A percentile compares a stretch with the other conserved stretches of the same genome.
phyloP scores from a whole-genome alignment of 257 asterid species.

The Nicotiana knightiana region DNA sequence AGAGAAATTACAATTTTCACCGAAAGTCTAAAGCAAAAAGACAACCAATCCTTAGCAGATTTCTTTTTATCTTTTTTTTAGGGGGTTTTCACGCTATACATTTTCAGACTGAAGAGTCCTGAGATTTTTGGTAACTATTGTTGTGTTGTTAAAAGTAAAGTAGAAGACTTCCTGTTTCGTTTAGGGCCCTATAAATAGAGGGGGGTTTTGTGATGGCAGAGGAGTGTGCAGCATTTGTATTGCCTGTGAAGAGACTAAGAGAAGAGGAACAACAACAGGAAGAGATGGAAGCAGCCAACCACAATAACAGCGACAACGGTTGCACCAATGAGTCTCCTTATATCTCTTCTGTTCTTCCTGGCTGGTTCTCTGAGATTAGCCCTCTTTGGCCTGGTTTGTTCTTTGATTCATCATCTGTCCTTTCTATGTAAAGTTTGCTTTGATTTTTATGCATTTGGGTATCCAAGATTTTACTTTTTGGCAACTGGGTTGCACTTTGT shows the following conservation, averaged over 20 bases:
- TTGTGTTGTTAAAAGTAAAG: background rate
- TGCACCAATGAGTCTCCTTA: slow-evolving; percentile 23
- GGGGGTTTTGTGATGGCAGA: background rate
- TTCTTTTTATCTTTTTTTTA: no score
- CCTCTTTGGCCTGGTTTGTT: slow-evolving; percentile 94
- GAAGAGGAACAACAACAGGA: slow-evolving; percentile 9
- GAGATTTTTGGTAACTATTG: background rate
- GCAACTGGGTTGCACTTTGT: background rate
- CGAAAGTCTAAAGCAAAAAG: background rate
- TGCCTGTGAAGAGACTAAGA: slow-evolving; percentile 14
- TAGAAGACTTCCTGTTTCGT: background rate
- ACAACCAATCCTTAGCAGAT: background rate
- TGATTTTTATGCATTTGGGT: background rate
- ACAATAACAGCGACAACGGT: slow-evolving; percentile 16
- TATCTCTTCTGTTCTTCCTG: slow-evolving; percentile 70
- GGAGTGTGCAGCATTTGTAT: slow-evolving; percentile 7
- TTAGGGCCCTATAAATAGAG: background rate
- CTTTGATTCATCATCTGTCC: background rate
- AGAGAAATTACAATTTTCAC: background rate
- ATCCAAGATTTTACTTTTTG: background rate
- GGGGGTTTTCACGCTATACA: no score
- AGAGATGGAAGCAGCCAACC: slow-evolving; percentile 36
- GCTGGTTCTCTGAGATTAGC: slow-evolving; percentile 96
- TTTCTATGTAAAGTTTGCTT: background rate
- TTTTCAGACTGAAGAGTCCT: background rate